Percentiles rank a stretch among this genome's conserved stretches.
These are phyloP conservation scores for Glycine latifolia DNA, from an alignment of 306 rosid species.

Conservation along the genomic window DNA sequence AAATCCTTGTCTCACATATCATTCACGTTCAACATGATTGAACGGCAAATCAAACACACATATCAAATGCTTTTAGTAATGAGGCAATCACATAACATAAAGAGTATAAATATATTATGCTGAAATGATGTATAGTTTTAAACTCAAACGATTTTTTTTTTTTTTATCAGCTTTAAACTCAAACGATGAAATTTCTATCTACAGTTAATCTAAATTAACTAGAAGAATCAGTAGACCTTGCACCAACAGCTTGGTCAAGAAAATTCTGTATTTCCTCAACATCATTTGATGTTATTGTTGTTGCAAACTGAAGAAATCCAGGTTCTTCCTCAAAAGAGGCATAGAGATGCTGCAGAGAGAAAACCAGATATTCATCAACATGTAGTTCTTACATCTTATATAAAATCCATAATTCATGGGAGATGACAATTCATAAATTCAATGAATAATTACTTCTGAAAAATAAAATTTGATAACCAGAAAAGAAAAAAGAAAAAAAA, in stretches of 20 bases:
- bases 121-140: conserved; percentile 18
- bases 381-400: background rate
- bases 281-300: conserved; percentile 86
- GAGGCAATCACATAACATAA: conserved; percentile 20
- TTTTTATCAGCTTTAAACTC: too few species aligned
- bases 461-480: conserved; percentile 10
- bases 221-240: conserved; percentile 60
- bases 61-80: conserved; percentile 11
- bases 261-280: conserved; percentile 91
- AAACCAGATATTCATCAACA: conserved; percentile 41
- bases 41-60: background rate
- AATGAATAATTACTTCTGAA: conserved; percentile 1
- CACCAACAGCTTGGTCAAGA: conserved; percentile 76
- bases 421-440: conserved; percentile 21
- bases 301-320: conserved; percentile 87
- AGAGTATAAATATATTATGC: conserved; percentile 17
- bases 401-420: background rate
- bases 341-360: conserved; percentile 73
- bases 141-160: too few species aligned
- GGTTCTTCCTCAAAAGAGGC: conserved; percentile 80
- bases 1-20: background rate
- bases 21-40: background rate
- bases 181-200: conserved; percentile 35
- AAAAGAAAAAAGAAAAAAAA: background rate
- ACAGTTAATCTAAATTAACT: conserved; percentile 31